These are phyloP conservation scores for Lupinus albus DNA, from an alignment of 306 rosid species.

Conservation along the genomic window DNA sequence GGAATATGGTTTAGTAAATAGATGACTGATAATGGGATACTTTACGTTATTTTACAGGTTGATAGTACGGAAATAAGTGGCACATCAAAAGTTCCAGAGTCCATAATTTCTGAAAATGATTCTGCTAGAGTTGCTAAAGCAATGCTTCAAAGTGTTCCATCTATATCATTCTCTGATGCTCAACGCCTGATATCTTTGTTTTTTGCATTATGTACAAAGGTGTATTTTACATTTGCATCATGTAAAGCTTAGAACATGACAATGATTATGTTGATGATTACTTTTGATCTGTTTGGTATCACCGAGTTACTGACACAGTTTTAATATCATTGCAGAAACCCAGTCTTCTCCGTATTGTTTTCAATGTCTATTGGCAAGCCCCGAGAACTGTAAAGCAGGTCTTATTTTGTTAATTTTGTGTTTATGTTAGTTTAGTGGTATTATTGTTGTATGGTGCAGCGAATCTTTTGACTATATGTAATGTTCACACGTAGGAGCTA, in stretches of 20 bases:
- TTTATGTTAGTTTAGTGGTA: constrained; percentile 16
- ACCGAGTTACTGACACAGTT: constrained; percentile 6
- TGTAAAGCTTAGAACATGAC: constrained; percentile 21
- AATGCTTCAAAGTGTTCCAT: constrained; percentile 43
- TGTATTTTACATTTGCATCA: constrained; percentile 43
- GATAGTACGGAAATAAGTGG: constrained; percentile 63
- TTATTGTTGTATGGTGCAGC: constrained; percentile 18
- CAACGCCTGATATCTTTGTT: constrained; percentile 83
- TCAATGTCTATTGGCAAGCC: constrained; percentile 69
- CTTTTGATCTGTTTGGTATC: constrained; percentile 29
- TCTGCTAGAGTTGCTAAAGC: constrained; percentile 48
- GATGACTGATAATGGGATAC: constrained; percentile 15
- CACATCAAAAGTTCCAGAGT: constrained; percentile 62
- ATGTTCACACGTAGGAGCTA: constrained; percentile 1
- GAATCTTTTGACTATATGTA: background rate
- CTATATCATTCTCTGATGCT: constrained; percentile 72
- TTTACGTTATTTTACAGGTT: constrained; percentile 49
- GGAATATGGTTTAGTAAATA: constrained; percentile 19
- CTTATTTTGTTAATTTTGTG: constrained; percentile 26
- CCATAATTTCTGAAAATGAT: constrained; percentile 63
- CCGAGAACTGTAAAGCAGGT: constrained; percentile 88
- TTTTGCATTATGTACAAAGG: constrained; percentile 95
- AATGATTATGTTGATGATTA: constrained; percentile 13
- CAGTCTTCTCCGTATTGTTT: constrained; percentile 77
- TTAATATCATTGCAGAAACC: constrained; percentile 76